Evolutionary conservation across 371 early-diverging fungal genomes (phyloP).

Genomic region (Capniomyces stellatus): DNA sequence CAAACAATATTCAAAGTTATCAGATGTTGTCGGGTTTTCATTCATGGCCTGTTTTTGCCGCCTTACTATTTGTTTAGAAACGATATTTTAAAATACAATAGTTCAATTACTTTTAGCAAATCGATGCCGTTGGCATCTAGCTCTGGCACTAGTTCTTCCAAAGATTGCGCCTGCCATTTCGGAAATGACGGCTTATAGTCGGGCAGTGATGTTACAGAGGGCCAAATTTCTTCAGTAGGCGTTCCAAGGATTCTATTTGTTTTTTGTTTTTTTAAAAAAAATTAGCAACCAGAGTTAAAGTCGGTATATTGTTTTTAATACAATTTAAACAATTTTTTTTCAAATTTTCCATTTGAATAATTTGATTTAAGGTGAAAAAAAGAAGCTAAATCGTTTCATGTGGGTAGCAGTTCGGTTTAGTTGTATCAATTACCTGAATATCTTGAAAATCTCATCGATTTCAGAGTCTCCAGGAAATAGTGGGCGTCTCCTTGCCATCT

Average conservation of each 20-base stretch:
- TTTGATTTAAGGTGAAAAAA: too few species aligned
- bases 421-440: slow-evolving; percentile 40
- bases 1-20: neutral
- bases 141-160: slow-evolving; percentile 27
- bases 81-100: neutral
- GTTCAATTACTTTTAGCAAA: slow-evolving; percentile 24
- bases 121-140: slow-evolving; percentile 44
- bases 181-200: slow-evolving; percentile 69
- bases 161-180: slow-evolving; percentile 34
- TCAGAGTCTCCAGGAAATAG: slow-evolving; percentile 96
- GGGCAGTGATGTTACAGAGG: slow-evolving; percentile 58
- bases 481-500: slow-evolving; percentile 70
- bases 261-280: neutral
- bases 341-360: too few species aligned
- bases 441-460: slow-evolving; percentile 88
- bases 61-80: neutral
- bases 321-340: too few species aligned
- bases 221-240: slow-evolving; percentile 81
- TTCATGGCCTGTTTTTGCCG: too few species aligned
- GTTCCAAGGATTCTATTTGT: slow-evolving; percentile 65
- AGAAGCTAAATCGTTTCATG: too few species aligned
- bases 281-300: neutral
- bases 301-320: neutral
- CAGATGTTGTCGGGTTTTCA: too few species aligned
- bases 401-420: neutral